Base-by-base conservation (phyloP, 2,329 filamentous ascomycete genomes). In the Diplodia corticola region DNA sequence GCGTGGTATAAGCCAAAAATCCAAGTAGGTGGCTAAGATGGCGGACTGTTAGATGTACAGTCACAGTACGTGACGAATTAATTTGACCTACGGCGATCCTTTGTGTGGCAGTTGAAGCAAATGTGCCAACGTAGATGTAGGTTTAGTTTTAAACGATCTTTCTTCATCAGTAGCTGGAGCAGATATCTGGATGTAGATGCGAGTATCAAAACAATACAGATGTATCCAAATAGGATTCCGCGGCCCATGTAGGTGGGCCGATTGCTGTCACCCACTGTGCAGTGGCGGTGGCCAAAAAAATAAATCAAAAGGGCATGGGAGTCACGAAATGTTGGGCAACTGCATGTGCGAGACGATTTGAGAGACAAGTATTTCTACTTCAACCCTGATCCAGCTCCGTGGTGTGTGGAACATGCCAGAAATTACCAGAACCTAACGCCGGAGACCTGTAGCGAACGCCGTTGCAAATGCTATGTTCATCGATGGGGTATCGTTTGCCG, bases 401-500 rank as follows among this genome's bases (percentile, higher is more conserved):
- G n/a, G 26, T 30, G 15, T 7, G 15, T 61, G 57, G 57, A 61
- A 44, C 44, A 10, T 49, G 57, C 40, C 22, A 49, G 57, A 61
- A 61, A 50, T 49, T 35, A 49, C 44, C 44, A 61, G 57, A 61
- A 33, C 57, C 57, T 17, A 61, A 61, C 57, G 57, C 57, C 44
- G 15, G 49, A 22, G 44, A 17, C 40, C 57, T 44, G 28, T 61
- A 20, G 22, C 55, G 26, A 61, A 61, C 57, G 48, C 57, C 57
- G 20, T 40, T 60, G 44, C 17, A 48, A 55, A 61, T 61, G 57
- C 57, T 35, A 22, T 61, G 37, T 40, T 4, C 24, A 40, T 33
- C 44, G 44, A 61, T 60, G 37, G 57, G 57, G 57, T 61, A 61
- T 61, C 57, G 44, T 61, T 28, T 48, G 55, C 37, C 55, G 37